These are phyloP conservation scores for Wallacemonas rigidus DNA, from an alignment of 208 protist species.

Conservation along the genomic window DNA sequence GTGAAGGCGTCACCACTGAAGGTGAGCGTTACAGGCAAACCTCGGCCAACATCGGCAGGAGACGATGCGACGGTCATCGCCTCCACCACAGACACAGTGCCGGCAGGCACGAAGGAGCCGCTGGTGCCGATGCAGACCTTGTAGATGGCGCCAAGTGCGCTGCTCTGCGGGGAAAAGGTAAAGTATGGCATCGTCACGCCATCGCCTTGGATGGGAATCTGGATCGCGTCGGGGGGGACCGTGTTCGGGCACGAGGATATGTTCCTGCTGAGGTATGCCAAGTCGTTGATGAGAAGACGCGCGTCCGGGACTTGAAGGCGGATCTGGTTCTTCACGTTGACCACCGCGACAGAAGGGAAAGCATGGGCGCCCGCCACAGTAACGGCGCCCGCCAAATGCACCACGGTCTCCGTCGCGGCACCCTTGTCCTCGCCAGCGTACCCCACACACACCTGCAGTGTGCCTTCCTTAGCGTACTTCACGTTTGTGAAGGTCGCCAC, in stretches of 20 bases:
- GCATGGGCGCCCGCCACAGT: constrained; percentile 15
- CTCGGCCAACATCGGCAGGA: constrained; percentile 23
- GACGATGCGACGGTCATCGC: constrained; percentile 24
- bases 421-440: constrained; percentile 43
- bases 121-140: constrained; percentile 36
- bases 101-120: constrained; percentile 28
- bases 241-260: constrained; percentile 18
- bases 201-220: constrained; percentile 19
- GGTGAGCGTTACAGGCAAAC: constrained; percentile 34
- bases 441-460: constrained; percentile 52
- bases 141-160: constrained; percentile 22
- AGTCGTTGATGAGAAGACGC: constrained; percentile 27
- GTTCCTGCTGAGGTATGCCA: constrained; percentile 21
- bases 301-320: constrained; percentile 46
- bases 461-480: constrained; percentile 12
- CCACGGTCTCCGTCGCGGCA: constrained; percentile 22
- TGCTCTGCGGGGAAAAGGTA: constrained; percentile 23
- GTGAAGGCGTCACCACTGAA: constrained; percentile 29
- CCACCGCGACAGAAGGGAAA: constrained; percentile 39
- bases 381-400: constrained; percentile 29
- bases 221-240: constrained; percentile 11
- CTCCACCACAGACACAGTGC: constrained; percentile 31
- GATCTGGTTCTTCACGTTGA: constrained; percentile 29
- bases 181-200: constrained; percentile 21
- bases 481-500: constrained; percentile 27